phyloP scores from a whole-genome alignment of 768 basidiomycete genomes.

The Mycena vulgaris region DNA sequence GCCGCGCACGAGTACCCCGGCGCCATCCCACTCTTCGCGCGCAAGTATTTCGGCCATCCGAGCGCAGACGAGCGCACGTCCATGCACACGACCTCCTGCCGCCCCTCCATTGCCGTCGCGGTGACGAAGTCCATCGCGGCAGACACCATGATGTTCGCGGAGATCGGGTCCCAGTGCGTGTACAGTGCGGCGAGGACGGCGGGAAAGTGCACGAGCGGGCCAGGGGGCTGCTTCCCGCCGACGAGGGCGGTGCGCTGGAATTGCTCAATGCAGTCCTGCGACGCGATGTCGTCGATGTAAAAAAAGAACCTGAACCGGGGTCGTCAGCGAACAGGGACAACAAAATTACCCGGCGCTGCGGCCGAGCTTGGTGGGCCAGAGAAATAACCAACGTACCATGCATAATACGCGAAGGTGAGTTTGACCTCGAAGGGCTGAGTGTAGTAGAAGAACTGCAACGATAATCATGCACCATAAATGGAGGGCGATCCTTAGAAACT shows the following conservation, averaged over 20 bases:
- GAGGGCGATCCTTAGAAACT: background rate
- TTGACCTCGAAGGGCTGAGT: background rate
- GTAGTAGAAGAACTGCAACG: background rate
- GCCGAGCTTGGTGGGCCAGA: too few species aligned
- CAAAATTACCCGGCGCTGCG: too few species aligned
- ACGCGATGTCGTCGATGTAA: background rate
- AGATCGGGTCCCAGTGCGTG: background rate
- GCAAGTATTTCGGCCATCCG: constrained; percentile 1
- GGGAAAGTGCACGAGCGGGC: background rate
- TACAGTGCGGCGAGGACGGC: background rate
- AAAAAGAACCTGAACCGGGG: background rate
- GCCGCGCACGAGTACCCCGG: background rate
- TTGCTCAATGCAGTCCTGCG: background rate
- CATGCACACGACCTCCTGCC: background rate
- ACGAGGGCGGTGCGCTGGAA: background rate
- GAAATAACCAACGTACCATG: background rate
- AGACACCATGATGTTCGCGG: background rate
- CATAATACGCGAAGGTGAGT: background rate
- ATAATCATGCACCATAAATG: background rate
- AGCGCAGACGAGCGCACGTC: background rate
- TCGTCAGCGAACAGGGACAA: background rate
- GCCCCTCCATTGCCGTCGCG: background rate
- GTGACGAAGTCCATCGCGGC: background rate
- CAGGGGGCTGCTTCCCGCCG: background rate
- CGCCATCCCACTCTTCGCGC: background rate